These are phyloP conservation scores for Colletotrichum coccodes DNA, from an alignment of 2,329 filamentous ascomycete species.

Conservation along the genomic window DNA sequence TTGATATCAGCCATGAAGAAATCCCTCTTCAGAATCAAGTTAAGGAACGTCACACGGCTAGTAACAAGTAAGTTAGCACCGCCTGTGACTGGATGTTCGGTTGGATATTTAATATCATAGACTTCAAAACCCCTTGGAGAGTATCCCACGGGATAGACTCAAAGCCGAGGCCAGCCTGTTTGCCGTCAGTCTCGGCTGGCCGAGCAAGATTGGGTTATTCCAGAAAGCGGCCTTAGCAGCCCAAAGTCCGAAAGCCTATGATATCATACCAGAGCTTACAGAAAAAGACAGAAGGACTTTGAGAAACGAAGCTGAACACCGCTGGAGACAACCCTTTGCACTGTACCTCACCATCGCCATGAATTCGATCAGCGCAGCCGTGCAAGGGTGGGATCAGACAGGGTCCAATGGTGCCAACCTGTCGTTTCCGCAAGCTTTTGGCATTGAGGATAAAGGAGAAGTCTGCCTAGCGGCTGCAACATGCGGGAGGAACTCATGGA, in stretches of 20 bases:
- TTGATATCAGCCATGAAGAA: too few species aligned
- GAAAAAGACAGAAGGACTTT: conserved; percentile 53
- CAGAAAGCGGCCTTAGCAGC: conserved; percentile 62
- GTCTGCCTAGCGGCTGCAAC: conserved; percentile 45
- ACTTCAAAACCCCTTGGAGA: neutral
- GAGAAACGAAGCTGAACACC: conserved; percentile 55
- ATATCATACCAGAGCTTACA: conserved; percentile 56
- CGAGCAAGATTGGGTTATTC: conserved; percentile 49
- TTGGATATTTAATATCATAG: neutral
- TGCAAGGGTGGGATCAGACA: conserved; percentile 62
- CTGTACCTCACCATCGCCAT: conserved; percentile 61
- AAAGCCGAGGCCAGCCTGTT: conserved; percentile 45
- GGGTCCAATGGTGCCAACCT: conserved; percentile 60
- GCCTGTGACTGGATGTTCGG: too few species aligned
- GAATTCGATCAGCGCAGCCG: conserved; percentile 63
- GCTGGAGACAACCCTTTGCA: conserved; percentile 59
- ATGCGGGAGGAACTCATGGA: conserved; percentile 62
- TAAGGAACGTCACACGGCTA: too few species aligned
- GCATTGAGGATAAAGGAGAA: conserved; percentile 53
- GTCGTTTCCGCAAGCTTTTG: conserved; percentile 56
- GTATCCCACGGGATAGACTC: neutral
- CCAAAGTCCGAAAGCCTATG: conserved; percentile 57
- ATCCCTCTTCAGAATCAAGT: too few species aligned
- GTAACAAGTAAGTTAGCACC: too few species aligned
- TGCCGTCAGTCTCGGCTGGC: conserved; percentile 56